phyloP scores from a whole-genome alignment of 805 yeast species.

The Diddensiella caesifluorescens region DNA sequence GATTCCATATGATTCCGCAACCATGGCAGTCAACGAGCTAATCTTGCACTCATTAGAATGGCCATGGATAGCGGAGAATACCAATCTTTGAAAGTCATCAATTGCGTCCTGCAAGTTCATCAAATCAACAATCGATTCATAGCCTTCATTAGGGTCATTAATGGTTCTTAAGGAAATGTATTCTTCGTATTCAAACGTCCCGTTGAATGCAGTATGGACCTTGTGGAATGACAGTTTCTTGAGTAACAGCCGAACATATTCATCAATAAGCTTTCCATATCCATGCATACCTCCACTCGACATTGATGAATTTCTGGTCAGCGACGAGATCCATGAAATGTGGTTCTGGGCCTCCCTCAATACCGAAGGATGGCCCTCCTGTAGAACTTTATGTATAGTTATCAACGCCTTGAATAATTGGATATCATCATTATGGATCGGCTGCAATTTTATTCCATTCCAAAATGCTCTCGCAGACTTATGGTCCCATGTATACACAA shows the following conservation, averaged over 20 bases:
- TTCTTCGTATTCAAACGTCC: slow-evolving; percentile 94
- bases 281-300: slow-evolving; percentile 37
- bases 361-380: slow-evolving; percentile 92
- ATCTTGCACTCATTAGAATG: slow-evolving; percentile 65
- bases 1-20: slow-evolving; percentile 88
- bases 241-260: slow-evolving; percentile 64
- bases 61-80: slow-evolving; percentile 66
- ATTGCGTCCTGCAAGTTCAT: slow-evolving; percentile 81
- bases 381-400: slow-evolving; percentile 84
- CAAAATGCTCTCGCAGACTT: slow-evolving; percentile 79
- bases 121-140: slow-evolving; percentile 78
- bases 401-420: slow-evolving; percentile 83
- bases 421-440: slow-evolving; percentile 75
- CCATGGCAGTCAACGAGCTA: slow-evolving; percentile 82
- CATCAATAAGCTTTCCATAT: slow-evolving; percentile 70
- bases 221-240: slow-evolving; percentile 78
- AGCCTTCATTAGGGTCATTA: slow-evolving; percentile 93
- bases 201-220: slow-evolving; percentile 83
- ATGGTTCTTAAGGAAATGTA: slow-evolving; percentile 82
- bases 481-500: slow-evolving; percentile 95
- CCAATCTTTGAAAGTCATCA: slow-evolving; percentile 68
- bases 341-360: slow-evolving; percentile 75
- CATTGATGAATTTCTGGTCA: slow-evolving; percentile 51
- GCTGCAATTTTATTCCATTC: slow-evolving; percentile 72
- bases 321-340: slow-evolving; percentile 68